Base-by-base conservation (phyloP, 139 green algal species). In the Penium margaritaceum region DNA sequence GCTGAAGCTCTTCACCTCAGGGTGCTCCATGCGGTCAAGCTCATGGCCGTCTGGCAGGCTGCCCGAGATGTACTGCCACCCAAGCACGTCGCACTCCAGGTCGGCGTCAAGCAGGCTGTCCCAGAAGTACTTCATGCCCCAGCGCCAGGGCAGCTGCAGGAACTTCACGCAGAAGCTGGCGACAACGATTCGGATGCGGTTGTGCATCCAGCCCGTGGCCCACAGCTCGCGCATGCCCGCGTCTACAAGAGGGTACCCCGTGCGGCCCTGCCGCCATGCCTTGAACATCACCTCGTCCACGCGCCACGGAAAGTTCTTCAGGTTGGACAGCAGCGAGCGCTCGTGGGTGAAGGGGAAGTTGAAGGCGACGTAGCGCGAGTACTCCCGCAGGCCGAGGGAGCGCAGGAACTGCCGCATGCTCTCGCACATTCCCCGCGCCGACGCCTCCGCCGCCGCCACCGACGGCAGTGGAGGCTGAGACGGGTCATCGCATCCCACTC, bases 301-400 rank as follows among this genome's bases (percentile, higher is more conserved):
- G 34, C 81, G 67, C 91, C 91, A 96, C 27, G 91, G 91, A 46
- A 88, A 87, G 6, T 85, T 88, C 9, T 86, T 80, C 70, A 96
- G 83, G 69, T 96, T 91, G 62, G 88, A 86, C 81, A 96, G 86
- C 83, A 96, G 81, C 12, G 90, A 87, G 43, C 91, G 81, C 81
- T 96, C 89, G 69, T 92, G 90, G 30, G 92, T 92, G 86, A 96
- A 96, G 46, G 91, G 91, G 86, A 92, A 96, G 85, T 96, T 90
- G 85, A 95, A 96, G 46, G 85, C 86, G 37, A 96, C 84, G 85
- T 96, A 96, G 74, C 89, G 84, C 27, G 57, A 78, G 76, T 95
- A 96, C 86, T 96, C 91, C 9, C 91, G 81, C 74, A 91, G 91
- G 6, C 86, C 91, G 72, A 96, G 73, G 84, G 96, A 87, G 29